Conservation (phyloP, 495 filamentous ascomycete species). For the Elaphomyces granulatus region DNA sequence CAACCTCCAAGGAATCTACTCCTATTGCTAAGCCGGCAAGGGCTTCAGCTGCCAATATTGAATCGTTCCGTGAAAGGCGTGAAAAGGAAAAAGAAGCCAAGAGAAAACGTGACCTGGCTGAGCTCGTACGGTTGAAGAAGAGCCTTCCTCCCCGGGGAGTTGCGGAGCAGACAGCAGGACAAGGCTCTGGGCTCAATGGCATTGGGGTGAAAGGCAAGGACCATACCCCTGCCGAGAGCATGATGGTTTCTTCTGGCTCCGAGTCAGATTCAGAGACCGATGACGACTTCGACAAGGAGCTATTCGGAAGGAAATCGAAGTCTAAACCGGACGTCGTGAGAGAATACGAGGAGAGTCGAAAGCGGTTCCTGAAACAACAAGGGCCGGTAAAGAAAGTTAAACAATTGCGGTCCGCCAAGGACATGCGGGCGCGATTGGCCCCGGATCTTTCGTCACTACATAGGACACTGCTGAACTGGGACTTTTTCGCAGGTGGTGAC, state of each 20-base stretch:
- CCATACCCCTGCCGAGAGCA: slow-evolving; percentile 57
- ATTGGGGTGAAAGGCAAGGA: slow-evolving; percentile 74
- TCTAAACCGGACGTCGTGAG: slow-evolving; percentile 33
- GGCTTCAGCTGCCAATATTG: slow-evolving; percentile 23
- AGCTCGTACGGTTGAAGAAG: slow-evolving; percentile 49
- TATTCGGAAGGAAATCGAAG: slow-evolving; percentile 38
- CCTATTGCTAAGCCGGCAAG: slow-evolving; percentile 19
- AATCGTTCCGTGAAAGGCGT: slow-evolving; percentile 51
- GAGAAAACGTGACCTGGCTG: slow-evolving; percentile 52
- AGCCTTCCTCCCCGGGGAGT: slow-evolving; percentile 36
- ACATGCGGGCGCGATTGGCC: slow-evolving; percentile 83
- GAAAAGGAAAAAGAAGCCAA: slow-evolving; percentile 59
- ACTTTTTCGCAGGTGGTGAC: slow-evolving; percentile 77
- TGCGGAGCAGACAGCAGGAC: slow-evolving; percentile 45
- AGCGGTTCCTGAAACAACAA: slow-evolving; percentile 36
- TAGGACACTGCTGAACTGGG: slow-evolving; percentile 75
- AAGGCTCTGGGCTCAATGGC: slow-evolving; percentile 63
- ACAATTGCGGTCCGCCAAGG: slow-evolving; percentile 62
- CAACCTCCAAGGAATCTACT: slow-evolving; percentile 24
- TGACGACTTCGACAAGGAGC: slow-evolving; percentile 46
- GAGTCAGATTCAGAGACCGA: slow-evolving; percentile 66
- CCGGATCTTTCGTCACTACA: slow-evolving; percentile 81
- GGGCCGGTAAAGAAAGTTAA: slow-evolving; percentile 70
- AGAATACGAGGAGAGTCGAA: slow-evolving; percentile 42
- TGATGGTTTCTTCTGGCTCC: slow-evolving; percentile 66